A percentile compares a stretch with the other conserved stretches of the same genome.
Conservation (phyloP, 2,329 filamentous ascomycete species). For the Colletotrichum higginsianum region DNA sequence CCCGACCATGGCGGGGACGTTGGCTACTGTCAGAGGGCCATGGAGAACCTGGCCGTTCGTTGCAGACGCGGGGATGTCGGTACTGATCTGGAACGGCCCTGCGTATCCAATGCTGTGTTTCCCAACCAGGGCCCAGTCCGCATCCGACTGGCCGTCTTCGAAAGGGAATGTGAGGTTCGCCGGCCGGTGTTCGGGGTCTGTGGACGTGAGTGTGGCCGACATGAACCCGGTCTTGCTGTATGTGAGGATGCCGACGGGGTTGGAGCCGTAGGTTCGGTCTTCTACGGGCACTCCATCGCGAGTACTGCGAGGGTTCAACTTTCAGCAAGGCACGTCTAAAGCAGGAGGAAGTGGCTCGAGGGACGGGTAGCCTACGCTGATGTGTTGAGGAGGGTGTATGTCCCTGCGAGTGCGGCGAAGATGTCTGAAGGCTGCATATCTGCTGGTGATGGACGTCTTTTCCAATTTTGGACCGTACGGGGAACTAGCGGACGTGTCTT, state of each 20-base stretch:
- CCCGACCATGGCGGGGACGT: constrained; percentile 48
- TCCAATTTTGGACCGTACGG: not conserved
- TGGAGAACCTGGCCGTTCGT: constrained; percentile 47
- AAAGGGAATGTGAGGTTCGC: constrained; percentile 44
- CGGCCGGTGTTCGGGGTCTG: constrained; percentile 46
- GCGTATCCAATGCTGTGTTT: constrained; percentile 48
- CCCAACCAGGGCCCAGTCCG: constrained; percentile 48
- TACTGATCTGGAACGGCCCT: constrained; percentile 45
- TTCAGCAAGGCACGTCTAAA: constrained; percentile 1
- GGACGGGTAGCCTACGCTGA: constrained; percentile 21
- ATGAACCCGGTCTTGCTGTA: constrained; percentile 48
- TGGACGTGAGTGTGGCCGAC: constrained; percentile 48
- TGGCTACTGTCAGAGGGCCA: constrained; percentile 46
- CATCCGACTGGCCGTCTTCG: constrained; percentile 45
- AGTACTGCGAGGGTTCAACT: not conserved
- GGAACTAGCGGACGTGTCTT: not conserved
- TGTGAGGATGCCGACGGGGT: constrained; percentile 46
- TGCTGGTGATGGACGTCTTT: not conserved
- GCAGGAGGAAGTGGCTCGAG: not conserved
- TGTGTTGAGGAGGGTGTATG: constrained; percentile 41
- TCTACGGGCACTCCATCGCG: constrained; percentile 41
- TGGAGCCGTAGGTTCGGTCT: constrained; percentile 42
- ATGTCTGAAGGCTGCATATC: constrained; percentile 37
- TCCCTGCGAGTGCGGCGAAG: constrained; percentile 35
- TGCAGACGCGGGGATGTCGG: constrained; percentile 42